These are phyloP conservation scores for Thielaviopsis punctulata DNA, from an alignment of 2,329 filamentous ascomycete genomes.

Conservation along the genomic window DNA sequence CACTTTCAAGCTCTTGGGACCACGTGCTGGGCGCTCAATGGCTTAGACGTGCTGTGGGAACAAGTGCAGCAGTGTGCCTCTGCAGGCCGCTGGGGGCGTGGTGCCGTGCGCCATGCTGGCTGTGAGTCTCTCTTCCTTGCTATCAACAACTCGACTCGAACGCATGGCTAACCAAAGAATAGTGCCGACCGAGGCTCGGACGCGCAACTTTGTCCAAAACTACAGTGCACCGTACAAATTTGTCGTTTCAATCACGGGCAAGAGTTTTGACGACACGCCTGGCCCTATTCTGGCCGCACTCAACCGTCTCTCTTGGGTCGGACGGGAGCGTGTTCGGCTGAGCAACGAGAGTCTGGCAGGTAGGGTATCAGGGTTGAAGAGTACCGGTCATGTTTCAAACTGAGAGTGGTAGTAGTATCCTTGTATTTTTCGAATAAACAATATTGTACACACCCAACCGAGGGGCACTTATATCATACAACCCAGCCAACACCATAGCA, in stretches of 20 bases:
- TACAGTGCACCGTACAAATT: constrained; percentile 53
- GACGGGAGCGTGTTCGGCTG: constrained; percentile 22
- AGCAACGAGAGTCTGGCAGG: constrained; percentile 13
- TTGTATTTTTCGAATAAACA: no score
- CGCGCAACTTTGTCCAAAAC: constrained; percentile 35
- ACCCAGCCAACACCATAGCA: no score
- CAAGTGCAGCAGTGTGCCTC: constrained; percentile 23
- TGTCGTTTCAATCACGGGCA: constrained; percentile 34
- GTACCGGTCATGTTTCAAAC: no score
- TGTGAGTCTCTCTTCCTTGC: constrained; percentile 16
- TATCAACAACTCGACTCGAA: neutral
- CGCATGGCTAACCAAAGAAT: neutral
- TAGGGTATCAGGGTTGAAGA: no score
- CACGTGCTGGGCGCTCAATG: constrained; percentile 22
- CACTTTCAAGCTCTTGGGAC: constrained; percentile 26
- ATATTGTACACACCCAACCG: no score
- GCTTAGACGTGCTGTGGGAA: constrained; percentile 44
- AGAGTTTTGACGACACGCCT: constrained; percentile 32
- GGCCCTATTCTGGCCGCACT: constrained; percentile 31
- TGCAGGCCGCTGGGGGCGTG: constrained; percentile 26
- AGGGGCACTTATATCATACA: no score
- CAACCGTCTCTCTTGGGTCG: constrained; percentile 38
- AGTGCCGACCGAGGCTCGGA: constrained; percentile 24
- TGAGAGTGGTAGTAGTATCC: no score
- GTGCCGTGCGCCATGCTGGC: constrained; percentile 20